Percentiles rank a stretch among this genome's conserved stretches.
Conservation (phyloP, 495 filamentous ascomycete species). For the Pyrenula aspistea region DNA sequence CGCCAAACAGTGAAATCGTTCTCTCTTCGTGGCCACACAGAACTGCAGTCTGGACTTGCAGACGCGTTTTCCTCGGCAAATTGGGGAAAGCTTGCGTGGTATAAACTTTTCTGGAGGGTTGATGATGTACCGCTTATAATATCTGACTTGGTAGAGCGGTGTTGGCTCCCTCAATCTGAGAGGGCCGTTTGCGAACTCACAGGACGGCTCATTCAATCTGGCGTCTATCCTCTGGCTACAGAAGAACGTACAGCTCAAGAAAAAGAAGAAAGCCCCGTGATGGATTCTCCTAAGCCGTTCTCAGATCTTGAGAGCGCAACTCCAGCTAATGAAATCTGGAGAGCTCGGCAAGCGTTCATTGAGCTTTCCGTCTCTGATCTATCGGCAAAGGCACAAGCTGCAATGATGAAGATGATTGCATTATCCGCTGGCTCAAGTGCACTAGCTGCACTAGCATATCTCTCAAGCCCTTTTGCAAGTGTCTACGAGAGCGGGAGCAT, state of each 20-base stretch:
- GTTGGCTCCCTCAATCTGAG: constrained; percentile 68
- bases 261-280: neutral
- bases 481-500: constrained; percentile 70
- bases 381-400: constrained; percentile 67
- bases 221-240: constrained; percentile 8
- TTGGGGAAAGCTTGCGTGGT: constrained; percentile 78
- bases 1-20: constrained; percentile 48
- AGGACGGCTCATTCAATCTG: constrained; percentile 67
- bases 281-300: neutral
- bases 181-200: constrained; percentile 63
- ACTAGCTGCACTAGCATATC: constrained; percentile 56
- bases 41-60: constrained; percentile 68
- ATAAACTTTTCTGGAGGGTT: constrained; percentile 88
- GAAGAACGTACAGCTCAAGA: neutral
- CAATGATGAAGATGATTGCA: constrained; percentile 62
- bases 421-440: constrained; percentile 49
- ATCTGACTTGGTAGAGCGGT: constrained; percentile 57
- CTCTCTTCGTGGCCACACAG: constrained; percentile 69
- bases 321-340: constrained; percentile 16
- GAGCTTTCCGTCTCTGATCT: constrained; percentile 56
- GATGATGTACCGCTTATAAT: constrained; percentile 81
- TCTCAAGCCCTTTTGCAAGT: constrained; percentile 40
- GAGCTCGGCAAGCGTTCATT: constrained; percentile 27
- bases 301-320: constrained; percentile 27
- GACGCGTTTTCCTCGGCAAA: constrained; percentile 52